Base-by-base conservation (phyloP, 2,329 filamentous ascomycete genomes). In the Fusarium luffae region DNA sequence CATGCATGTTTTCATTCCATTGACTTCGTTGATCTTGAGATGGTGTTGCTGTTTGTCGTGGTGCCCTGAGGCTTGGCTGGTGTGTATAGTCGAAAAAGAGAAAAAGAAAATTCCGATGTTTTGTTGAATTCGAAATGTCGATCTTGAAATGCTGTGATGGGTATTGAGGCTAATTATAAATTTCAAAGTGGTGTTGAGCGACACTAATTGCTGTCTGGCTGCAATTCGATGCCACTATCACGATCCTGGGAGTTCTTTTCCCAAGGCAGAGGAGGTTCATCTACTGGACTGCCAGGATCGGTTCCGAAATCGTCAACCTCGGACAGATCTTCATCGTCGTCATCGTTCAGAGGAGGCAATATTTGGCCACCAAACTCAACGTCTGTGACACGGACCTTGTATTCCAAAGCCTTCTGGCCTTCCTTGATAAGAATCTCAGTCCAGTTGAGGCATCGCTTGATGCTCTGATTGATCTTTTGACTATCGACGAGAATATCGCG, bases 381-480 rank as follows among this genome's bases (percentile, higher is more conserved):
- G 75, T 98, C 95, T 70, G 89, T 92, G 11, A 92, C 88, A 30
- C 87, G 87, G 27, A 98, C 93, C 61, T 88, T 86, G 77, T 97
- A 97, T 49, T 92, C 91, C 4, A 99, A 85, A 1, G 96, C 96
- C 77, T 93, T 95, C 76, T 90, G 92, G 8, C 92, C 96, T 73
- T 98, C 94, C 50, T 88, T 90, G 78, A 99, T 97, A 46, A 99
- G 86, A 68, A 92, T 90, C 77, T 99, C 95, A 0, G 94, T 97
- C 88, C 93, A 95, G 70, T 90, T 90, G 34, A 98, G 85, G 78
- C 96, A 99, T 49, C 93, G 88, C 79, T 93, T 97, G 47, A 99
- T 86, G 78, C 93, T 97, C 78, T 97, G 93, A 77, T 98, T 98
- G 85, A 98, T 94, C 82, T 94, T 97, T 76, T 98, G 94, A 71